Evolutionary conservation across 441 rosid species (phyloP), one percentile per base, ranked within the genome.

Genomic region (Eutrema salsugineum): DNA sequence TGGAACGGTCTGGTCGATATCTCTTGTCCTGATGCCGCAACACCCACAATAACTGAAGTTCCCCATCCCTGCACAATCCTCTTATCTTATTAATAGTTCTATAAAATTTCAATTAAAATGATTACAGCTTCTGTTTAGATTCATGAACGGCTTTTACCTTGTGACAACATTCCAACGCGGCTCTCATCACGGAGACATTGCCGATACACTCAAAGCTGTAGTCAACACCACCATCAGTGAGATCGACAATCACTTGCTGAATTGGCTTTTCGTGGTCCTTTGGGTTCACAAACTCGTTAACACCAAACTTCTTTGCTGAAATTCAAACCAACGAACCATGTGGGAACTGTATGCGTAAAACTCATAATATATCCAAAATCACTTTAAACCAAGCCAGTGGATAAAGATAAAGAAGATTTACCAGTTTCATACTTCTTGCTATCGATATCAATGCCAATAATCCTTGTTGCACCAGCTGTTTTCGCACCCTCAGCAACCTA

Each of bases 21-120:
- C 82, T 94, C 99, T 82, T 94, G 98, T 68, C 99, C 99, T 47
- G 98, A 90, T 81, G 94, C 99, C 10, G 99, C 99, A 40, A 94
- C 99, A 43, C 99, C 99, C 38, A 91, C 94, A 55, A 94, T 90
- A 19, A 94, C 97, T 0, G 99, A 88, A 28, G 97, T 91, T 54
- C 99, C 99, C 99, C 99, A 94, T 14, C 99, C 99, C 99, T 94
- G 75, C 12, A 55, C 20, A 38, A 38, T 53, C 27, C 32, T 36
- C 22, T 16, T 30, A 5, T 14, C 48, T 33, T 47, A 47, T 6
- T n/a, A n/a, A 11, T 44, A 19, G 9, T 14, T 70, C 0, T 48
- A 19, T 33, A 22, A 6, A 22, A 6, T 1, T 1, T 15, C 9
- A 5, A 4, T n/a, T n/a, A 33, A 17, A 0, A 16, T 28, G 42